These are phyloP conservation scores for Malassezia cuniculi DNA, from an alignment of 1,284 basidiomycete genomes.

Conservation along the genomic window DNA sequence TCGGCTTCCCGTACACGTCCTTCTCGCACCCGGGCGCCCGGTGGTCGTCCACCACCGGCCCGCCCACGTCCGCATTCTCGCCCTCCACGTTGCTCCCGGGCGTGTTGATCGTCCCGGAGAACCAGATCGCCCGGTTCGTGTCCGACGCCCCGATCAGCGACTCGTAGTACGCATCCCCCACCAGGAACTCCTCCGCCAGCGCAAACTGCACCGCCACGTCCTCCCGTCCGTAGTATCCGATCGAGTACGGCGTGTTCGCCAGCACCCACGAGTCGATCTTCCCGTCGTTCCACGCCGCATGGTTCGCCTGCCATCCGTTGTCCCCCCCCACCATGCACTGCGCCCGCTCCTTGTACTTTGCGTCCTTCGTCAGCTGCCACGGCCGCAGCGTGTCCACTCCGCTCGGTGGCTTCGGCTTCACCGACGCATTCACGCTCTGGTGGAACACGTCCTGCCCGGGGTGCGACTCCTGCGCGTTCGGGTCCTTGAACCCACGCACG, in stretches of 20 bases:
- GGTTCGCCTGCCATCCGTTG: constrained; percentile 26
- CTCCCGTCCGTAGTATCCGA: constrained; percentile 22
- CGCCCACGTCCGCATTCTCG: no score
- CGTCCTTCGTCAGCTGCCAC: constrained; percentile 29
- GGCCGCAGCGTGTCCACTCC: constrained; percentile 20
- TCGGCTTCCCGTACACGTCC: constrained; percentile 4
- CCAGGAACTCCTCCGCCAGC: constrained; percentile 24
- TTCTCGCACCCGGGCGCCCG: constrained; percentile 10
- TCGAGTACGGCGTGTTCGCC: constrained; percentile 28
- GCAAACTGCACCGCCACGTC: constrained; percentile 35
- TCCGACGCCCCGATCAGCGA: constrained; percentile 20
- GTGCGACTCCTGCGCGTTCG: constrained; percentile 27
- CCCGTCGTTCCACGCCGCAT: constrained; percentile 26
- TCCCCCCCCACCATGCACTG: constrained; percentile 28
- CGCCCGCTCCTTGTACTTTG: constrained; percentile 18
- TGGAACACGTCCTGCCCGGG: constrained; percentile 24
- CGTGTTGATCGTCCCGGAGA: constrained; percentile 16
- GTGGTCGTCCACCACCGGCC: constrained; percentile 6
- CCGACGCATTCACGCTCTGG: constrained; percentile 15
- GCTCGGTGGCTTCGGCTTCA: constrained; percentile 3
- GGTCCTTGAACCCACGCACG: constrained; percentile 31
- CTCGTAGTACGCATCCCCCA: constrained; percentile 30
- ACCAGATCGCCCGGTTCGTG: constrained; percentile 26
- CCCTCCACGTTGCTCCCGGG: no score
- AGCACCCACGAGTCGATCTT: constrained; percentile 27